Conservation (phyloP, 169 alveolate genomes). For the Plasmodium coatneyi region DNA sequence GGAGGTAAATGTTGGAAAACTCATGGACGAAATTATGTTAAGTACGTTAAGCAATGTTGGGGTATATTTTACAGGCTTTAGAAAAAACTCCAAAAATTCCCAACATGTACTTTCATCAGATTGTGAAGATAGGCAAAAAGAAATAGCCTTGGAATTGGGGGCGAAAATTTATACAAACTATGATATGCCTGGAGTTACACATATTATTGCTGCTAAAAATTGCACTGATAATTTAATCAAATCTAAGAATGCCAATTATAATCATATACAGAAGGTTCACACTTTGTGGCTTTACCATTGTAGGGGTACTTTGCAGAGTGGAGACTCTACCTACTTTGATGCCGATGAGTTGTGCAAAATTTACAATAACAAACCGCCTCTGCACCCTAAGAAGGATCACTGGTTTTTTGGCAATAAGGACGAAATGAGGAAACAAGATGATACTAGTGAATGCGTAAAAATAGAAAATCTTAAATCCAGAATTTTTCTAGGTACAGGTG, state of each 20-base stretch:
- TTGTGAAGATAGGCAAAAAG: slow-evolving; percentile 91
- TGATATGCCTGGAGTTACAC: slow-evolving; percentile 89
- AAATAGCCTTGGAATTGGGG: slow-evolving; percentile 90
- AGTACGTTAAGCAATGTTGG: slow-evolving; percentile 86
- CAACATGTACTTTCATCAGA: slow-evolving; percentile 87
- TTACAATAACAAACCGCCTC: slow-evolving; percentile 89
- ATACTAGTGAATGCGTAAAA: slow-evolving; percentile 75
- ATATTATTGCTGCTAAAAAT: slow-evolving; percentile 91
- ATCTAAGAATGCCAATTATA: slow-evolving; percentile 83
- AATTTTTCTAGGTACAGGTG: slow-evolving; percentile 89
- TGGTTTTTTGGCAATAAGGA: slow-evolving; percentile 85
- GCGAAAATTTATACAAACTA: slow-evolving; percentile 86
- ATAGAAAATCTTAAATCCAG: slow-evolving; percentile 83
- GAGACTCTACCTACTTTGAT: slow-evolving; percentile 84
- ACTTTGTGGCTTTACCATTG: slow-evolving; percentile 93
- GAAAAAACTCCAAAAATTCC: slow-evolving; percentile 87
- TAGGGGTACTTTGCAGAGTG: slow-evolving; percentile 89
- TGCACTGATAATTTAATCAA: slow-evolving; percentile 90
- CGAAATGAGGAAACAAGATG: slow-evolving; percentile 75
- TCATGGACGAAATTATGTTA: slow-evolving; percentile 85
- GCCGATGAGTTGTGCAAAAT: slow-evolving; percentile 90
- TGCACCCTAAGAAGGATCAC: slow-evolving; percentile 91
- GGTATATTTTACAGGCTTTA: slow-evolving; percentile 90
- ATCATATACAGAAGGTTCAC: slow-evolving; percentile 88
- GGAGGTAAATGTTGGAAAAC: slow-evolving; percentile 88